phyloP scores from a whole-genome alignment of 2,329 filamentous ascomycete genomes.

The Aspergillus versicolor region DNA sequence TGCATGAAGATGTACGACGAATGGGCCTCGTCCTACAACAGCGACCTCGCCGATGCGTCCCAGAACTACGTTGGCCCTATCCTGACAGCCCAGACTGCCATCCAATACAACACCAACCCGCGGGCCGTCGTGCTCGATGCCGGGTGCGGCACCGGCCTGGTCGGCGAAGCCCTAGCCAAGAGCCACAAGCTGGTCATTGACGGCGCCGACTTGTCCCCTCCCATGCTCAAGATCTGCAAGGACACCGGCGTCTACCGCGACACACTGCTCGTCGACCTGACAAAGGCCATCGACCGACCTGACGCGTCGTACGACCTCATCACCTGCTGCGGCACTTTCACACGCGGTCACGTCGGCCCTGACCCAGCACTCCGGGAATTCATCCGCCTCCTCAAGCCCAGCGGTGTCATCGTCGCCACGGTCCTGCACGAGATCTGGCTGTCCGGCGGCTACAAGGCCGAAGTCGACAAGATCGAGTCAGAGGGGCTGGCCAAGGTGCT shows the following conservation, averaged over 20 bases:
- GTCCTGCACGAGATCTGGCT: slow-evolving; percentile 53
- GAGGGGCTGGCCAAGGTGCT: slow-evolving; percentile 37
- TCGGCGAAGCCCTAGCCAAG: slow-evolving; percentile 49
- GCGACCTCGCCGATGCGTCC: slow-evolving; percentile 37
- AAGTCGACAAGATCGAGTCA: slow-evolving; percentile 41
- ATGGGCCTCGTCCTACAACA: slow-evolving; percentile 49
- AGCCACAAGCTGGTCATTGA: slow-evolving; percentile 49
- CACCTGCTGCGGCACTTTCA: slow-evolving; percentile 57
- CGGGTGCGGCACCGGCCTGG: slow-evolving; percentile 58
- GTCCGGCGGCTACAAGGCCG: slow-evolving; percentile 48
- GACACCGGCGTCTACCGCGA: slow-evolving; percentile 49
- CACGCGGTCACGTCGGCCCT: slow-evolving; percentile 56
- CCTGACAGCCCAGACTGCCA: slow-evolving; percentile 37
- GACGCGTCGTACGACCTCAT: slow-evolving; percentile 52
- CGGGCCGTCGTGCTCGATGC: slow-evolving; percentile 50
- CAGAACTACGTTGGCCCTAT: slow-evolving; percentile 45
- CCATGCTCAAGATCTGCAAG: slow-evolving; percentile 56
- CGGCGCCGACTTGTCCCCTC: slow-evolving; percentile 53
- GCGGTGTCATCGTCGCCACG: slow-evolving; percentile 53
- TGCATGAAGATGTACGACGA: slow-evolving; percentile 45
- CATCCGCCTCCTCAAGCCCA: slow-evolving; percentile 48
- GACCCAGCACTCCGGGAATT: slow-evolving; percentile 50
- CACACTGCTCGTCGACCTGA: slow-evolving; percentile 50
- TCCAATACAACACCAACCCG: slow-evolving; percentile 19
- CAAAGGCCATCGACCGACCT: slow-evolving; percentile 39